A percentile compares a stretch with the other conserved stretches of the same genome.
Evolutionary conservation across 129 eudicot genomes (phyloP).

Genomic region (Dittrichia graveolens): DNA sequence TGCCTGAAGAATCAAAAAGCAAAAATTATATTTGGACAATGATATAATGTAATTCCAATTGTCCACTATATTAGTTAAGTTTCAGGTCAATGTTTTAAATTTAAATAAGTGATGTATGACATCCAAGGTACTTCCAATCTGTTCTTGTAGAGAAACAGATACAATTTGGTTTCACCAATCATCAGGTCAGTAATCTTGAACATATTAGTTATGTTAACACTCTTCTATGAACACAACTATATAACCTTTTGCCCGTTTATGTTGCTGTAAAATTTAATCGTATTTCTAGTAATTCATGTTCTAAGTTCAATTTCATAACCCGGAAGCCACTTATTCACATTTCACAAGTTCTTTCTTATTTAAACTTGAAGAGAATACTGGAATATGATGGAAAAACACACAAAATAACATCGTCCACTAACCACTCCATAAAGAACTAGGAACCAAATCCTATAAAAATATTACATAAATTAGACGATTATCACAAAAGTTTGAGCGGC

Average conservation of each 20-base stretch:
- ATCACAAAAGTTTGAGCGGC: not conserved
- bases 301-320: not conserved
- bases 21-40: not conserved
- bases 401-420: not conserved
- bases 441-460: not conserved
- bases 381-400: slow-evolving; percentile 6
- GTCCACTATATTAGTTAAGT: not conserved
- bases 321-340: not conserved
- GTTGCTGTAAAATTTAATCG: not conserved
- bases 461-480: not conserved
- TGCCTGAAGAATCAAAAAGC: not conserved
- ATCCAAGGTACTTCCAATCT: slow-evolving; percentile 1
- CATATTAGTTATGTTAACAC: not conserved
- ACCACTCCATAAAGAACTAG: not conserved
- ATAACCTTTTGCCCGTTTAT: not conserved
- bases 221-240: not conserved
- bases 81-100: not conserved
- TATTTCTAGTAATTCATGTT: not conserved
- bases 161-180: slow-evolving; percentile 7
- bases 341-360: slow-evolving; percentile 11
- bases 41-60: no score
- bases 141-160: not conserved
- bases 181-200: not conserved
- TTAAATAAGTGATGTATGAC: not conserved
- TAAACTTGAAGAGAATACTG: slow-evolving; percentile 14